phyloP scores from a whole-genome alignment of 169 alveolate species.

The Cryptosporidium bovis region DNA sequence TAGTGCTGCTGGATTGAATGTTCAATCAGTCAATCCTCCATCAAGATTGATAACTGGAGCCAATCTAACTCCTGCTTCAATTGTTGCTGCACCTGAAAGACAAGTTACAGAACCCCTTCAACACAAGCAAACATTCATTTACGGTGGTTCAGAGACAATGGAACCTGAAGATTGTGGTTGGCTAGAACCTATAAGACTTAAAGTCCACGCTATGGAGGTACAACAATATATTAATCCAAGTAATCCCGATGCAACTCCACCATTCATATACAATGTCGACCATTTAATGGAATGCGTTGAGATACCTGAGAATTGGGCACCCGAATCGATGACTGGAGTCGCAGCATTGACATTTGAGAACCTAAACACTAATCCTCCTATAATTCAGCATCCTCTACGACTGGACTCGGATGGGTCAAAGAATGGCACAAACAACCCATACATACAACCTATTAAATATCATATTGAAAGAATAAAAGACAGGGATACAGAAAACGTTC shows the following conservation, averaged over 20 bases:
- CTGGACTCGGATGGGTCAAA: constrained; percentile 57
- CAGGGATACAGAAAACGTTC: constrained; percentile 18
- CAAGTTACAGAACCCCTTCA: constrained; percentile 72
- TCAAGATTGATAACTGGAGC: constrained; percentile 72
- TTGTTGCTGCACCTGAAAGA: constrained; percentile 68
- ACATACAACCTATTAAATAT: constrained; percentile 62
- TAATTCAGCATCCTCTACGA: constrained; percentile 46
- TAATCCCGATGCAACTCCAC: constrained; percentile 68
- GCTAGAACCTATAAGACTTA: constrained; percentile 65
- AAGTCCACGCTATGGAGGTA: constrained; percentile 73
- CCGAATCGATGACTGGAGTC: constrained; percentile 68
- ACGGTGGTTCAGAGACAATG: constrained; percentile 74
- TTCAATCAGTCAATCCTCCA: constrained; percentile 59
- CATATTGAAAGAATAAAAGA: constrained; percentile 72
- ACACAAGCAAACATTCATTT: constrained; percentile 63
- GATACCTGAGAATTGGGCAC: constrained; percentile 74
- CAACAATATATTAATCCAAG: constrained; percentile 70
- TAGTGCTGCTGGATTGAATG: constrained; percentile 72
- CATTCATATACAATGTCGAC: constrained; percentile 62
- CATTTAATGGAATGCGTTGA: constrained; percentile 73
- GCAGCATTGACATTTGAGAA: constrained; percentile 73
- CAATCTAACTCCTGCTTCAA: constrained; percentile 63
- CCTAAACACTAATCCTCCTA: constrained; percentile 57
- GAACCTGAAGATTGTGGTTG: constrained; percentile 75
- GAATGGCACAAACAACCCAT: constrained; percentile 61